Evolutionary conservation across 306 rosid genomes (phyloP).

Genomic region (Senna siamea): DNA sequence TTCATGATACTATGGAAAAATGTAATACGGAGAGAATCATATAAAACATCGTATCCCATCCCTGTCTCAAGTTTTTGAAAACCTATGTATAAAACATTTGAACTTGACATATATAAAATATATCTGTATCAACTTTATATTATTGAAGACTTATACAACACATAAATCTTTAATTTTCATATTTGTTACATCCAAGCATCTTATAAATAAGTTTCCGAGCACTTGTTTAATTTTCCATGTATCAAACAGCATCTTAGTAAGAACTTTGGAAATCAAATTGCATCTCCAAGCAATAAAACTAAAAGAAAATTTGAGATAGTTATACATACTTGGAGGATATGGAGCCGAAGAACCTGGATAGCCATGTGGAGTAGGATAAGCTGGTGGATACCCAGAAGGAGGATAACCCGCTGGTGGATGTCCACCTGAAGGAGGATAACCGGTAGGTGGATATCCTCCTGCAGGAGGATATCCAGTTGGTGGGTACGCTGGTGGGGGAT

Average conservation of each 20-base stretch:
- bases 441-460: not conserved
- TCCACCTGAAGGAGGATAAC: slow-evolving; percentile 15
- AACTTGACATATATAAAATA: no score
- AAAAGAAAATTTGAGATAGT: slow-evolving; percentile 1
- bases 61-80: no score
- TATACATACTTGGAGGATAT: slow-evolving; percentile 40
- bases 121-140: no score
- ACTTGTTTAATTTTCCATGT: no score
- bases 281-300: not conserved
- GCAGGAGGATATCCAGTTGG: slow-evolving; percentile 32
- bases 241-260: not conserved
- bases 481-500: slow-evolving; percentile 42
- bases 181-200: no score
- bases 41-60: no score
- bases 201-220: no score
- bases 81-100: no score
- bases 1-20: no score
- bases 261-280: not conserved
- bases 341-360: slow-evolving; percentile 36
- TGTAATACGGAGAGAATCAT: no score
- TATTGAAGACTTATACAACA: no score
- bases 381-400: slow-evolving; percentile 17
- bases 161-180: no score
- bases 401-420: slow-evolving; percentile 49
- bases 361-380: slow-evolving; percentile 43